phyloP scores from a whole-genome alignment of 495 filamentous ascomycete genomes.

The Penicillium flavigenum region DNA sequence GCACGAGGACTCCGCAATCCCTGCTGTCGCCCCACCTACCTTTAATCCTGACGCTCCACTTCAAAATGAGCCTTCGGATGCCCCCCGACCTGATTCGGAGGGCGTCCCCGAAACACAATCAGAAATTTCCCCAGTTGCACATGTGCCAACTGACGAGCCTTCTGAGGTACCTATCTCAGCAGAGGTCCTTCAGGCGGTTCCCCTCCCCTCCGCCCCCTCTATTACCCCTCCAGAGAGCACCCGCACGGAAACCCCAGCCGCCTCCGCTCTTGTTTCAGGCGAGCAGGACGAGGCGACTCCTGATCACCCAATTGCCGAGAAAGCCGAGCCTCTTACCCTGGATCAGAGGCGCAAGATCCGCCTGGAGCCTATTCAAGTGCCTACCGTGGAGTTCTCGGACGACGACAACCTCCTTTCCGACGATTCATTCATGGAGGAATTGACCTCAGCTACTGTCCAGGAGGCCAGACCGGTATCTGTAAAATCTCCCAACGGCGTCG shows the following conservation, averaged over 20 bases:
- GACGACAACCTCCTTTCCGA: slow-evolving; percentile 70
- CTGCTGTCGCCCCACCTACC: slow-evolving; percentile 37
- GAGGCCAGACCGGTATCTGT: slow-evolving; percentile 82
- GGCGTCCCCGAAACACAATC: slow-evolving; percentile 5
- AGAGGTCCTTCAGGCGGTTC: slow-evolving; percentile 18
- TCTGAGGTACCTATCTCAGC: slow-evolving; percentile 15
- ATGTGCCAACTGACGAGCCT: slow-evolving; percentile 20
- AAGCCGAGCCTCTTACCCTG: slow-evolving; percentile 22
- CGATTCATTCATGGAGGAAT: slow-evolving; percentile 86
- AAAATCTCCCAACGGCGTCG: slow-evolving; percentile 61
- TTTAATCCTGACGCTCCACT: slow-evolving; percentile 36
- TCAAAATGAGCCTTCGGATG: slow-evolving; percentile 27
- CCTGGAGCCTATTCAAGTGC: slow-evolving; percentile 57
- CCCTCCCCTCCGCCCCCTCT: slow-evolving; percentile 25
- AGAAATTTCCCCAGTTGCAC: slow-evolving; percentile 20
- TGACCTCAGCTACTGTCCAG: slow-evolving; percentile 77
- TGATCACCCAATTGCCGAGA: slow-evolving; percentile 23
- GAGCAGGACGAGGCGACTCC: slow-evolving; percentile 21
- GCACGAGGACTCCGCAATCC: slow-evolving; percentile 26
- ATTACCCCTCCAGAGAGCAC: slow-evolving; percentile 21
- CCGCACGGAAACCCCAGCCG: slow-evolving; percentile 20
- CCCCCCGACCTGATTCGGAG: slow-evolving; percentile 32
- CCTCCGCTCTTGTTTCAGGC: slow-evolving; percentile 21
- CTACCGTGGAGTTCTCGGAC: slow-evolving; percentile 57
- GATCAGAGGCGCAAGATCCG: slow-evolving; percentile 49